Base-by-base conservation (phyloP, 441 rosid species). In the Pelargonium myrrhifolium region DNA sequence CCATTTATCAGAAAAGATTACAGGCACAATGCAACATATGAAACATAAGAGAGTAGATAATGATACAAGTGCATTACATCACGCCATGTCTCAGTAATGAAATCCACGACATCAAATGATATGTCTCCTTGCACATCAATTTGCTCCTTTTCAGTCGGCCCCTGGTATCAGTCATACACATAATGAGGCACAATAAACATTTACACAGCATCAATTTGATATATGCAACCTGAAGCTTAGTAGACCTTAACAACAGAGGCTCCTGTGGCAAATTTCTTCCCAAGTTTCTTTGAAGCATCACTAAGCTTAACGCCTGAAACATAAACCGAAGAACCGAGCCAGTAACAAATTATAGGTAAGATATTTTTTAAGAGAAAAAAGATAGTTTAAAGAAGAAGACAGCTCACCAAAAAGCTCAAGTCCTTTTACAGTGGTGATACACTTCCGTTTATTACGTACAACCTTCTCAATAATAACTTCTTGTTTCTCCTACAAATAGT, bases 391-490 rank as follows among this genome's bases (percentile, higher is more conserved):
- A 74, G 20, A 75, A 75, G 71, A 43, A 70, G 31, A 65, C n/a
- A 45, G 69, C 93, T 78, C 79, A 93, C 98, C 98, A 79, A 93
- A 93, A 43, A 87, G 85, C 9, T 93, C 98, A 72, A 93, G 79
- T 68, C 98, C 98, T 82, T 93, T 90, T 28, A 93, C 89, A 35
- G 87, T 83, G 71, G 97, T 89, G 79, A 93, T 93, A 75, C 93
- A 47, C 74, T 93, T 93, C 68, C 97, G 89, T 87, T 88, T 90
- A 82, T 89, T 90, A 65, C 98, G 92, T 35, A 86, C 84, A 56
- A 93, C 87, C 82, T 90, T 90, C 65, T 93, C 98, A 6, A 93
- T 87, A 15, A 93, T 74, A 74, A 93, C 95, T 84, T 90, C 98
- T 80, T 78, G 97, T 70, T 83, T 87, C 6, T 89, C 98, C 98